A percentile compares a stretch with the other conserved stretches of the same genome.
These are phyloP conservation scores for Phytopythium cucurbitacearum DNA, from an alignment of 352 stramenopile species.

Conservation along the genomic window DNA sequence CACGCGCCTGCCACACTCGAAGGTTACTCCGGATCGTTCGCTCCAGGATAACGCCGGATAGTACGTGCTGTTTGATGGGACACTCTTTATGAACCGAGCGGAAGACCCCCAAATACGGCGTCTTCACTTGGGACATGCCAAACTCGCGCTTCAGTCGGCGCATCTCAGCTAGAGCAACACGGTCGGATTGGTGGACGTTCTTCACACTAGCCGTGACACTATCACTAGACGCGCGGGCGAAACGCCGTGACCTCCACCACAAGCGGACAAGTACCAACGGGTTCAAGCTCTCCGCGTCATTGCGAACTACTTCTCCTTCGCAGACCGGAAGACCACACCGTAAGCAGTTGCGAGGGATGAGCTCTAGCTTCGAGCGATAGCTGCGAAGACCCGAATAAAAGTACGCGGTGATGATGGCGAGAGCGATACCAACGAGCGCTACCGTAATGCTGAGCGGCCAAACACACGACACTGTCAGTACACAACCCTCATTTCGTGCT, in stretches of 20 bases:
- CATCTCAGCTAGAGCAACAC: slow-evolving; percentile 18
- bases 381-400: slow-evolving; percentile 63
- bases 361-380: slow-evolving; percentile 54
- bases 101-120: slow-evolving; percentile 61
- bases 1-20: slow-evolving; percentile 68
- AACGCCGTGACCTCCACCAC: slow-evolving; percentile 33
- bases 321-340: slow-evolving; percentile 57
- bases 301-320: slow-evolving; percentile 42
- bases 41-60: slow-evolving; percentile 48
- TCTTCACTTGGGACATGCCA: slow-evolving; percentile 72
- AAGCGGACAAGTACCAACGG: slow-evolving; percentile 29
- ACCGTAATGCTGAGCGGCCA: slow-evolving; percentile 40
- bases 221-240: slow-evolving; percentile 3
- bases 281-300: slow-evolving; percentile 56
- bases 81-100: slow-evolving; percentile 47
- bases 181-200: neutral
- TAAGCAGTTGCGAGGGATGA: slow-evolving; percentile 73
- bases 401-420: slow-evolving; percentile 51
- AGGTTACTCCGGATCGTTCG: slow-evolving; percentile 68
- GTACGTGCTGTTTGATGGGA: slow-evolving; percentile 37
- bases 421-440: slow-evolving; percentile 31
- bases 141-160: slow-evolving; percentile 55
- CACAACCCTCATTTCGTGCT: neutral
- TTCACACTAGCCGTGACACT: neutral
- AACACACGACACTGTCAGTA: neutral